These are phyloP conservation scores for Magnusiomyces suaveolens DNA, from an alignment of 1,139 yeast species.

Conservation along the genomic window DNA sequence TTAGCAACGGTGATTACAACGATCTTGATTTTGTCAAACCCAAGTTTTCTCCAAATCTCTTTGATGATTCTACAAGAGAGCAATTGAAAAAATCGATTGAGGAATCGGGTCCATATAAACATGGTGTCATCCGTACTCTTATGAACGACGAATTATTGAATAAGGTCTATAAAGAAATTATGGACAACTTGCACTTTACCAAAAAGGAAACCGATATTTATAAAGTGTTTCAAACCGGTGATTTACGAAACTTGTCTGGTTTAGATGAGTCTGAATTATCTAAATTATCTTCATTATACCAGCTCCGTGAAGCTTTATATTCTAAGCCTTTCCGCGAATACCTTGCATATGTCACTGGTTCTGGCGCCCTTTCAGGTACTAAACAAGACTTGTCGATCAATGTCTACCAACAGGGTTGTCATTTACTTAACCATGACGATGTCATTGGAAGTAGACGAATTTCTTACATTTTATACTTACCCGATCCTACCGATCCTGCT, in stretches of 20 bases:
- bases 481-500: conserved; percentile 57
- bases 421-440: conserved; percentile 89
- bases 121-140: conserved; percentile 74
- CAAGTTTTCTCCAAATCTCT: conserved; percentile 9
- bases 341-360: conserved; percentile 71
- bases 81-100: conserved; percentile 22
- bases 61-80: conserved; percentile 4
- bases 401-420: conserved; percentile 88
- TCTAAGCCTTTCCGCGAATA: conserved; percentile 75
- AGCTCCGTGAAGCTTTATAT: conserved; percentile 77
- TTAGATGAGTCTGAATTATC: conserved; percentile 66
- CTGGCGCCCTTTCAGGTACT: conserved; percentile 80
- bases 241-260: conserved; percentile 85
- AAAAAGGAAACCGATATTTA: conserved; percentile 95
- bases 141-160: conserved; percentile 69
- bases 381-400: conserved; percentile 91
- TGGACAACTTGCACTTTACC: conserved; percentile 77
- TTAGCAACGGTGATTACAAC: background rate
- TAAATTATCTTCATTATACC: conserved; percentile 61
- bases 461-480: conserved; percentile 82
- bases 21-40: background rate
- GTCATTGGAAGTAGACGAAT: conserved; percentile 93
- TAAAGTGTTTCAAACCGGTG: conserved; percentile 91
- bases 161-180: conserved; percentile 74
- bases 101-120: conserved; percentile 65